These are phyloP conservation scores for Cucurbita argyrosperma DNA, from an alignment of 306 rosid genomes.

Conservation along the genomic window DNA sequence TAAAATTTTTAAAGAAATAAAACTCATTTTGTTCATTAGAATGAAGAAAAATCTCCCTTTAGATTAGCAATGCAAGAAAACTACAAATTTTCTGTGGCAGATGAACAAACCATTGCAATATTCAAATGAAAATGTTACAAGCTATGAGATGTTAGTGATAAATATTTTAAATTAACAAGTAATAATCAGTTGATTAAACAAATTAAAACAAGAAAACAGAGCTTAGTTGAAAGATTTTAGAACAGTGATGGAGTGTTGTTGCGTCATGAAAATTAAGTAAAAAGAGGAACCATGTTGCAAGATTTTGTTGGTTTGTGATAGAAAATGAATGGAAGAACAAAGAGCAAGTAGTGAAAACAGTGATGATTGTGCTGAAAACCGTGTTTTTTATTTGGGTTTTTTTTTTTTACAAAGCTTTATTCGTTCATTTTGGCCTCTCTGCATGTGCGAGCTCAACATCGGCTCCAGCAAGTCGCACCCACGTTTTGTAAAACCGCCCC, in stretches of 20 bases:
- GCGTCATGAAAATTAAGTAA: not conserved
- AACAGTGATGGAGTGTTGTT: not conserved
- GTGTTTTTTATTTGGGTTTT: not conserved
- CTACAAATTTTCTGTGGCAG: not conserved
- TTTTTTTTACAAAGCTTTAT: not conserved
- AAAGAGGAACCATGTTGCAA: not conserved
- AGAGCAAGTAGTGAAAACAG: not conserved
- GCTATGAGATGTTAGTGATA: not conserved
- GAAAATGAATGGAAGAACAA: not conserved
- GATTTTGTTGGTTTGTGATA: not conserved
- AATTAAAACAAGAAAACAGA: too few relatives aligned
- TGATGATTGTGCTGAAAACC: not conserved
- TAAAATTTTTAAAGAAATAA: too few relatives aligned
- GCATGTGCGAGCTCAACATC: conserved; percentile 24
- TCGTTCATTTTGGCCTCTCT: not conserved
- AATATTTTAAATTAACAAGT: not conserved
- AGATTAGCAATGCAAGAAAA: not conserved
- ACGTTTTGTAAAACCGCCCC: conserved; percentile 38
- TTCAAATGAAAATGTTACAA: not conserved
- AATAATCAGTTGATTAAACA: not conserved
- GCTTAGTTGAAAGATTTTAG: not conserved
- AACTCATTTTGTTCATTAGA: too few relatives aligned
- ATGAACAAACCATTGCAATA: not conserved
- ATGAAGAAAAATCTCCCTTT: not conserved
- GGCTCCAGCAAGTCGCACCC: conserved; percentile 46